Conservation (phyloP, 164 flowering plant genomes). For the Dillenia turbinata region DNA sequence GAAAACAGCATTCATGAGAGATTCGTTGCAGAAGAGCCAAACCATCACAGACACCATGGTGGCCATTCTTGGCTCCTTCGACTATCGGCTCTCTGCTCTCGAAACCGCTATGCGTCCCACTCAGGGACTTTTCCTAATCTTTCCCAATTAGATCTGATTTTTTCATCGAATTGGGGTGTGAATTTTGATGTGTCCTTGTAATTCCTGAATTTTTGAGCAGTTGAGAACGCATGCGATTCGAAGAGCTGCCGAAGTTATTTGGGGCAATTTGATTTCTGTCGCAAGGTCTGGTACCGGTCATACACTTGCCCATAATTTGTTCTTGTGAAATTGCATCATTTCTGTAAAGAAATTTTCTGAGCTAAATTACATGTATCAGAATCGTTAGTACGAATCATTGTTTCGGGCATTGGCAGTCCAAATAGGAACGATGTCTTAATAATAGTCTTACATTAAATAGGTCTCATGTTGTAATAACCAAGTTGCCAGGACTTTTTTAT, state of each 20-base stretch:
- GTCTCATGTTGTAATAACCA: too few relatives aligned
- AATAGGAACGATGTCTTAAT: too few relatives aligned
- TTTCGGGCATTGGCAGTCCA: too few relatives aligned
- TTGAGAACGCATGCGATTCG: conserved; percentile 85
- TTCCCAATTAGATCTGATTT: neutral
- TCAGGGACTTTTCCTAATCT: conserved; percentile 41
- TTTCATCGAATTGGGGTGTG: neutral
- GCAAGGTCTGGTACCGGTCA: conserved; percentile 44
- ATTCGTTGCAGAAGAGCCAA: conserved; percentile 85
- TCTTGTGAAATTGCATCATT: too few relatives aligned
- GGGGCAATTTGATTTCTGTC: conserved; percentile 70
- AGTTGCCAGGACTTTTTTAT: too few relatives aligned
- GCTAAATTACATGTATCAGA: too few relatives aligned
- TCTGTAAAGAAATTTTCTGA: too few relatives aligned
- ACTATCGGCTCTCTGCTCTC: conserved; percentile 90
- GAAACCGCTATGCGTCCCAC: conserved; percentile 98
- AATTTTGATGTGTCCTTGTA: neutral
- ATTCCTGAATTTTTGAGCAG: conserved; percentile 31
- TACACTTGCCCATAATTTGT: too few relatives aligned
- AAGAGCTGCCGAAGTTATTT: conserved; percentile 81
- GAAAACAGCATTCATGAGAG: conserved; percentile 58
- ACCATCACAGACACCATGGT: conserved; percentile 80
- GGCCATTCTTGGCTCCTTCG: conserved; percentile 85
- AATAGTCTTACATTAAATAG: too few relatives aligned
- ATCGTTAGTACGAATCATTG: too few relatives aligned